These are phyloP conservation scores for Arachnopeziza araneosa DNA, from an alignment of 2,329 filamentous ascomycete species.

Conservation along the genomic window DNA sequence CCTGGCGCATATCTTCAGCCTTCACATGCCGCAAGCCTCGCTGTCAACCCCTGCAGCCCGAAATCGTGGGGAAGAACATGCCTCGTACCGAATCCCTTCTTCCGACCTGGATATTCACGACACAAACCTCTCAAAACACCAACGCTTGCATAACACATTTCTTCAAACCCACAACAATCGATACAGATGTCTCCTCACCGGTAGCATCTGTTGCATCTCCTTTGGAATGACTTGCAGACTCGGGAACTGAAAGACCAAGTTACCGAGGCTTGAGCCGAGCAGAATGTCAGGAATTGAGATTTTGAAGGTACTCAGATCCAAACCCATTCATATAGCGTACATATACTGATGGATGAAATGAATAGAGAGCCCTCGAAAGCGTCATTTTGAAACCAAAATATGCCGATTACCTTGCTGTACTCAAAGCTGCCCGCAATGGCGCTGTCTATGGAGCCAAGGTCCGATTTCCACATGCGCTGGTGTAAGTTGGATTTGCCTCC, in stretches of 20 bases:
- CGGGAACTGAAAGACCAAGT: conserved; percentile 2
- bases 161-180: not conserved
- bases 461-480: conserved; percentile 94
- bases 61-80: conserved; percentile 16
- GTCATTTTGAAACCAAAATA: conserved; percentile 78
- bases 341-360: conserved; percentile 7
- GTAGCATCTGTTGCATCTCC: conserved; percentile 11
- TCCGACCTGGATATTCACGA: conserved; percentile 1
- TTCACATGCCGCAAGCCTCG: conserved; percentile 19
- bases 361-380: conserved; percentile 53
- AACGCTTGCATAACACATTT: not conserved
- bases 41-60: conserved; percentile 6
- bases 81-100: conserved; percentile 17
- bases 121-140: not conserved
- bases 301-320: conserved; percentile 20
- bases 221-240: conserved; percentile 10
- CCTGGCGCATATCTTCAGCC: conserved; percentile 3
- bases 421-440: conserved; percentile 95
- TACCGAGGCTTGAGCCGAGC: conserved; percentile 23
- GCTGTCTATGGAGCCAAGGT: conserved; percentile 96
- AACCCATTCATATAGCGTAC: not conserved
- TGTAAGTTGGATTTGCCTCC: conserved; percentile 44
- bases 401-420: conserved; percentile 74
- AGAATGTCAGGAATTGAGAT: conserved; percentile 25
- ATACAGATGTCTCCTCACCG: conserved; percentile 19